These are phyloP conservation scores for Heliamphora exappendiculata DNA, from an alignment of 148 eudicot species.

Conservation along the genomic window DNA sequence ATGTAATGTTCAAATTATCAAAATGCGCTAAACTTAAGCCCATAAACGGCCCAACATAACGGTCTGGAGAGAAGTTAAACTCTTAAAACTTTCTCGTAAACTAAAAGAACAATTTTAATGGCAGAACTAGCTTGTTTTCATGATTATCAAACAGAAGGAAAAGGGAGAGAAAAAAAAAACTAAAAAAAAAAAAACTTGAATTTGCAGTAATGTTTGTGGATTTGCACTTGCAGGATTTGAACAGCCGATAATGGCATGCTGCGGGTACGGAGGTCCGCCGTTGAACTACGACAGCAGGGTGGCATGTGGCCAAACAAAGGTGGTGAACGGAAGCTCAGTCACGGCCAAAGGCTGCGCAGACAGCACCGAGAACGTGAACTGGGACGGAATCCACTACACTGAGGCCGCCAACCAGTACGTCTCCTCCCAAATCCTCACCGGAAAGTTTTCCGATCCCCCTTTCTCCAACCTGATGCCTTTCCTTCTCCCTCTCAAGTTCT, in stretches of 20 bases:
- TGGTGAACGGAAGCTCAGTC: constrained; percentile 60
- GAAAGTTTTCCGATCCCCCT: constrained; percentile 62
- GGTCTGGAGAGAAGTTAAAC: too few species aligned
- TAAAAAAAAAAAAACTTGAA: too few species aligned
- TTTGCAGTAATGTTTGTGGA: background rate
- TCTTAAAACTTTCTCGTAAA: too few species aligned
- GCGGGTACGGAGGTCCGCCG: constrained; percentile 89
- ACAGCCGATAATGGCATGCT: constrained; percentile 75
- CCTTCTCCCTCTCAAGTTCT: constrained; percentile 49
- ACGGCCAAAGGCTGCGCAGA: constrained; percentile 61
- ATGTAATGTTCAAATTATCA: too few species aligned
- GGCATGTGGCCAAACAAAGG: constrained; percentile 60
- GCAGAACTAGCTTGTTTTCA: too few species aligned
- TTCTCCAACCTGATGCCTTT: constrained; percentile 50
- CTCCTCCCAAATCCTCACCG: constrained; percentile 53
- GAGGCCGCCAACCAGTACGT: constrained; percentile 67
- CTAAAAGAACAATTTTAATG: too few species aligned
- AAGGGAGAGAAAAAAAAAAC: too few species aligned
- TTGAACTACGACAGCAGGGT: constrained; percentile 61
- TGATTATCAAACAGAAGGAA: too few species aligned
- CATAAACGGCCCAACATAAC: too few species aligned
- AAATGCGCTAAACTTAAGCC: too few species aligned
- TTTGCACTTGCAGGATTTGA: constrained; percentile 69
- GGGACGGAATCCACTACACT: constrained; percentile 76
- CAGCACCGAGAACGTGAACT: constrained; percentile 46